phyloP scores from a whole-genome alignment of 306 rosid species.

The Cyclanthera cordifolia region DNA sequence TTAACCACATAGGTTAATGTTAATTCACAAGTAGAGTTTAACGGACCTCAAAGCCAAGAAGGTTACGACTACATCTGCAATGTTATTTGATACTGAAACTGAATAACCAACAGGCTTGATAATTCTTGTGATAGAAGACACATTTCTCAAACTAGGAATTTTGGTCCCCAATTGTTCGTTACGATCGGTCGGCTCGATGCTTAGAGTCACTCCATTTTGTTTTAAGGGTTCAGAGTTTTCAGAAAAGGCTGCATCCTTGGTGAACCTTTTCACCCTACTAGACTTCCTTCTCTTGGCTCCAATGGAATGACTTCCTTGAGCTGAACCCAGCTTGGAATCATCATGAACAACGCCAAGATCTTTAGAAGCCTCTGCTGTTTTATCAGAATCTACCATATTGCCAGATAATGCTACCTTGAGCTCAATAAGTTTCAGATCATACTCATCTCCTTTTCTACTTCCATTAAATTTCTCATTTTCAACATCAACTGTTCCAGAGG shows the following conservation, averaged over 20 bases:
- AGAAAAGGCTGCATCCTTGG: constrained; percentile 25
- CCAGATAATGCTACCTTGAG: constrained; percentile 32
- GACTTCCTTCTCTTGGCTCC: constrained; percentile 86
- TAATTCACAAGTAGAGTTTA: not conserved
- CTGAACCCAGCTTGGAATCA: constrained; percentile 29
- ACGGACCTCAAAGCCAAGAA: constrained; percentile 70
- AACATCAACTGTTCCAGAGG: constrained; percentile 14
- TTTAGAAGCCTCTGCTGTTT: constrained; percentile 27
- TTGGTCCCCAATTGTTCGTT: constrained; percentile 9
- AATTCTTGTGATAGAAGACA: constrained; percentile 48
- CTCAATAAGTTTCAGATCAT: constrained; percentile 68
- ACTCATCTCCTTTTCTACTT: constrained; percentile 30
- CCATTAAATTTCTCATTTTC: constrained; percentile 22
- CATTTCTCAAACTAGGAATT: constrained; percentile 22
- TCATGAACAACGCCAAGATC: constrained; percentile 20
- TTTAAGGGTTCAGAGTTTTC: constrained; percentile 19
- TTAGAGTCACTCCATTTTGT: constrained; percentile 28
- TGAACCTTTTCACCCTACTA: constrained; percentile 75
- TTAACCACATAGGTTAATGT: not conserved
- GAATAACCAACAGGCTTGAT: constrained; percentile 66
- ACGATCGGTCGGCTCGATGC: constrained; percentile 17
- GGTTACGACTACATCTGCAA: constrained; percentile 50
- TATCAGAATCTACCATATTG: constrained; percentile 30
- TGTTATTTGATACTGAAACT: constrained; percentile 38
- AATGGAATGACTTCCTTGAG: constrained; percentile 34